phyloP scores from a whole-genome alignment of 495 filamentous ascomycete genomes.

The Lasiosphaeris hirsuta region DNA sequence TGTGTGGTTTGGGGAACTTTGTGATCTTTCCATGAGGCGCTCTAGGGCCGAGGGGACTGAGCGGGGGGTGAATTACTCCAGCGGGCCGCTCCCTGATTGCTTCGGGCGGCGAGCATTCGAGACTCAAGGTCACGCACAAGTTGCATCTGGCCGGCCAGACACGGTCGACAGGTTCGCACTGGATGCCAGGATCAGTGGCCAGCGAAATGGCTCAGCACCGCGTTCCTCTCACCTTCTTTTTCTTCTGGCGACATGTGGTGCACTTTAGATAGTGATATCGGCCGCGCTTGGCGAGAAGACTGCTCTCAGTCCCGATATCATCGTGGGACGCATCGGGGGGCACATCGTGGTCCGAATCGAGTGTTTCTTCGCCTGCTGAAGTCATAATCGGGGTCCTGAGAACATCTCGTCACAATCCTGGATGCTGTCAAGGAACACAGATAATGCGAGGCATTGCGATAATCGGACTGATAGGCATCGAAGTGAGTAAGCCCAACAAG shows the following conservation, averaged over 20 bases:
- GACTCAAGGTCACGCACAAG: neutral
- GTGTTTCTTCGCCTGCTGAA: too few relatives aligned
- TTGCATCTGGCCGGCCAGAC: slow-evolving; percentile 2
- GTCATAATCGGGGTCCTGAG: too few relatives aligned
- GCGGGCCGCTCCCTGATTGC: neutral
- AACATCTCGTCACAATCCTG: too few relatives aligned
- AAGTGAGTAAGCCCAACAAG: too few relatives aligned
- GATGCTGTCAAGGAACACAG: too few relatives aligned
- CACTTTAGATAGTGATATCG: neutral
- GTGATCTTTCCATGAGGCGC: neutral
- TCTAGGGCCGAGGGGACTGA: neutral
- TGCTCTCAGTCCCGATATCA: neutral
- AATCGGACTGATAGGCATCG: too few relatives aligned
- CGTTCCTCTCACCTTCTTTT: neutral
- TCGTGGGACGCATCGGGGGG: neutral
- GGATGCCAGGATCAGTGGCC: neutral
- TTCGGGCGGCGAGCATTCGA: neutral
- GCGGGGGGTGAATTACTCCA: too few relatives aligned
- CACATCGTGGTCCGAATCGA: too few relatives aligned
- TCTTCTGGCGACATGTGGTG: neutral
- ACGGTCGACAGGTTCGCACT: neutral
- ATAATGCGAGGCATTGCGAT: too few relatives aligned
- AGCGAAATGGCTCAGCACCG: neutral
- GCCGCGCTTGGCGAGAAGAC: neutral
- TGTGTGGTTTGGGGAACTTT: neutral